Evolutionary conservation across 441 rosid species (phyloP).

Genomic region (Corymbia citriodora): DNA sequence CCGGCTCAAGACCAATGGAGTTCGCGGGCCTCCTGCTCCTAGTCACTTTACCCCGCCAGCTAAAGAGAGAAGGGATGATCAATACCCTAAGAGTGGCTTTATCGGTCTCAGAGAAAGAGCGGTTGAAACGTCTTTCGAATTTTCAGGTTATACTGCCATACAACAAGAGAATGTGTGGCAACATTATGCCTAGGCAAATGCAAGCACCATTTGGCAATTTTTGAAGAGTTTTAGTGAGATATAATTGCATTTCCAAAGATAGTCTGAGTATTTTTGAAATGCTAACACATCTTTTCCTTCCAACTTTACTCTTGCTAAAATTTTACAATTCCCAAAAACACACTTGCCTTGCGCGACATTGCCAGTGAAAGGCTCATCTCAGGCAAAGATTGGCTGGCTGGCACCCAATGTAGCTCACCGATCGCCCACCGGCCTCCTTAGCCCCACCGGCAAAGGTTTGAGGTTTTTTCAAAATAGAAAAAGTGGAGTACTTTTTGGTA

Average conservation of each 20-base stretch:
- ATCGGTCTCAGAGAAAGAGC: background rate
- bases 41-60: background rate
- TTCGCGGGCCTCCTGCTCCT: background rate
- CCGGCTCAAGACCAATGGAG: background rate
- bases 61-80: background rate
- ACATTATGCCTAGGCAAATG: background rate
- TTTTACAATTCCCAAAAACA: no score
- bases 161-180: background rate
- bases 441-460: background rate
- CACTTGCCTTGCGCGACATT: background rate
- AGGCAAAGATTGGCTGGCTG: background rate
- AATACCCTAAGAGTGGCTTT: background rate
- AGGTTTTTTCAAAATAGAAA: background rate
- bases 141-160: background rate
- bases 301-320: background rate
- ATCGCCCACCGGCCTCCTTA: no score
- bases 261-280: background rate
- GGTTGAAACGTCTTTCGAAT: background rate
- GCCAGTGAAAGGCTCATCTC: background rate
- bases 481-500: background rate
- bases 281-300: background rate
- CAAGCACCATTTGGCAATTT: background rate
- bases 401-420: background rate
- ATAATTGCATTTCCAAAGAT: background rate
- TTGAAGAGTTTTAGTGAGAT: background rate